A percentile compares a stretch with the other conserved stretches of the same genome.
phyloP scores from a whole-genome alignment of 345 rosid genomes.

The Aurinia saxatilis region DNA sequence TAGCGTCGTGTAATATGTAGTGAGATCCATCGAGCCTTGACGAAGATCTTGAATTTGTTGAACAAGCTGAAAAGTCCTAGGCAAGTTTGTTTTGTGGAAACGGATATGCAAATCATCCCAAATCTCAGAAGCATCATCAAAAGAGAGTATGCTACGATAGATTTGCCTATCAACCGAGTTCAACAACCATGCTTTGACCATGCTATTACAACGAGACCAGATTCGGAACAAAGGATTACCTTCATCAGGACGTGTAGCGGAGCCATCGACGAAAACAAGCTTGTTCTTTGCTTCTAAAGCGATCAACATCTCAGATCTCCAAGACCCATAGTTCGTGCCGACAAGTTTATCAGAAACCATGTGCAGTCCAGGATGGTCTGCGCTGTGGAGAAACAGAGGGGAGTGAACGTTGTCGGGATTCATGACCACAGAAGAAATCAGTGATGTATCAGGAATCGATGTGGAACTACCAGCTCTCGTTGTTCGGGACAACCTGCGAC shows the following conservation, averaged over 20 bases:
- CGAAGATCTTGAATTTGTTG: background rate
- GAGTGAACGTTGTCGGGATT: background rate
- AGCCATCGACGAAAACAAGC: background rate
- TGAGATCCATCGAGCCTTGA: background rate
- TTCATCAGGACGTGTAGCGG: background rate
- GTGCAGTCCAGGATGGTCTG: background rate
- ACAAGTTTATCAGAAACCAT: background rate
- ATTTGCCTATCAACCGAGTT: background rate
- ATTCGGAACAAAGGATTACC: background rate
- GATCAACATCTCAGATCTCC: background rate
- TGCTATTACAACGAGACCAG: background rate
- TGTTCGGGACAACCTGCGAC: too few relatives aligned
- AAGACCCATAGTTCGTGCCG: background rate
- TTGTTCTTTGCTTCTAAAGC: background rate
- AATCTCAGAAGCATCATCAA: background rate
- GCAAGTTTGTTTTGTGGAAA: background rate
- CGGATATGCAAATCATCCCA: background rate
- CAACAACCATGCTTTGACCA: background rate
- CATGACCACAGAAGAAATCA: too few relatives aligned
- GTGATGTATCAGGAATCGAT: too few relatives aligned
- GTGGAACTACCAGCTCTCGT: too few relatives aligned
- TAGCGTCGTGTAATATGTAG: background rate
- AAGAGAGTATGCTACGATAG: background rate
- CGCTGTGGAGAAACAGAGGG: background rate
- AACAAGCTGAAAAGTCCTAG: background rate